phyloP scores from a whole-genome alignment of 2,329 filamentous ascomycete species.

The Sporothrix pallida region DNA sequence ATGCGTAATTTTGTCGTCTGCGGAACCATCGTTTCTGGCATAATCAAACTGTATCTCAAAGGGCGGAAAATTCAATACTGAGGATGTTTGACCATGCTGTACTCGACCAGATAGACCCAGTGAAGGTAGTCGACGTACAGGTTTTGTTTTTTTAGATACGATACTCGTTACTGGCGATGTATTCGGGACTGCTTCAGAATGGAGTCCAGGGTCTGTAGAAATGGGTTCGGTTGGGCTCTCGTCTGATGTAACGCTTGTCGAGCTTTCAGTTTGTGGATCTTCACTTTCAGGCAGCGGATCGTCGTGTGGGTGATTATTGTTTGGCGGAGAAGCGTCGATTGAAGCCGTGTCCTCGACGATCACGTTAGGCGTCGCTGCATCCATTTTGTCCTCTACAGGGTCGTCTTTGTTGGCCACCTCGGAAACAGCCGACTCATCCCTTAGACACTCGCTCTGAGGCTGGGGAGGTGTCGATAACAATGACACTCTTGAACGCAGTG shows the following conservation, averaged over 20 bases:
- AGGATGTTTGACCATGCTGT: neutral
- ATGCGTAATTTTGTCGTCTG: neutral
- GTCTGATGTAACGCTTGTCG: neutral
- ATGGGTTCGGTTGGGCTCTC: neutral
- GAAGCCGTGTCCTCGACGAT: neutral
- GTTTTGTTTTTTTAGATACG: neutral
- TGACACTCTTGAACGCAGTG: neutral
- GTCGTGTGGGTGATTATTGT: neutral
- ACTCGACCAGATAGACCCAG: neutral
- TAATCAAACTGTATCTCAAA: constrained; percentile 20
- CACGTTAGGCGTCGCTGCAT: neutral
- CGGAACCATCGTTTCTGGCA: neutral
- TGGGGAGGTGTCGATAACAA: neutral
- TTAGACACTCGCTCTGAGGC: neutral
- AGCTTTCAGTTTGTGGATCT: neutral
- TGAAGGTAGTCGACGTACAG: neutral
- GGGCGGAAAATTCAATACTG: neutral
- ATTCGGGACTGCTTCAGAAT: neutral
- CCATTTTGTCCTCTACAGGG: neutral
- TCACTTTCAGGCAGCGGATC: neutral
- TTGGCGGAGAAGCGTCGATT: neutral
- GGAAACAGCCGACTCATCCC: neutral
- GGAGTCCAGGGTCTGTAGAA: neutral
- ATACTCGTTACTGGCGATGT: neutral
- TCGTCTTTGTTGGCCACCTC: neutral